Evolutionary conservation across 306 rosid genomes (phyloP).

Genomic region (Vigna trinervia): DNA sequence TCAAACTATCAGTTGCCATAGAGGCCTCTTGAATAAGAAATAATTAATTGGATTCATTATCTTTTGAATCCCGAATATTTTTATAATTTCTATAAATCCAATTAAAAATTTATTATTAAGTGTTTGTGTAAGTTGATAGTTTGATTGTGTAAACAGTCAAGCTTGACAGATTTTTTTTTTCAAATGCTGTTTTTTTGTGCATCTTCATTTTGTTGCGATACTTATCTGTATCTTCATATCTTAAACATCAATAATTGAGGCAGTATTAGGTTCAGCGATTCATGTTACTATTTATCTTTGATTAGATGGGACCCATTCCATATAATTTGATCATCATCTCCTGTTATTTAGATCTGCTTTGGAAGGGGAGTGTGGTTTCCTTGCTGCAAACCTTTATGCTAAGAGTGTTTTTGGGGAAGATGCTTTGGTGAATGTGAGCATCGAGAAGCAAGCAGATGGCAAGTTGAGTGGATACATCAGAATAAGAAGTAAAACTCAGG

Average conservation of each 20-base stretch:
- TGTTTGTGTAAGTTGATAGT: neutral
- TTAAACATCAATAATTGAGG: conserved; percentile 1
- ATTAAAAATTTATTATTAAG: neutral
- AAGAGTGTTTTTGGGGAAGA: conserved; percentile 99
- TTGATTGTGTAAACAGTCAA: neutral
- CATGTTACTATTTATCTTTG: conserved; percentile 11
- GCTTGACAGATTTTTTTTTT: neutral
- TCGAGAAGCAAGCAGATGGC: conserved; percentile 87
- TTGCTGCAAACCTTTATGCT: conserved; percentile 93
- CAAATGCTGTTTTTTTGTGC: conserved; percentile 4
- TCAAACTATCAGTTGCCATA: no score
- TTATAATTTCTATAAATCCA: no score
- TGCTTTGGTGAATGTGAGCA: conserved; percentile 93
- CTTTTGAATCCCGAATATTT: neutral
- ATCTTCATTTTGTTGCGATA: neutral
- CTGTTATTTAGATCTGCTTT: conserved; percentile 74
- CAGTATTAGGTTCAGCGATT: neutral
- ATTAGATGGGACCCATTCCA: conserved; percentile 1
- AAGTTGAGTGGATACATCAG: conserved; percentile 96
- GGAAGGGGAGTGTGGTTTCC: conserved; percentile 98
- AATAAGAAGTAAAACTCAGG: conserved; percentile 99
- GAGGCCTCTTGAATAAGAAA: no score
- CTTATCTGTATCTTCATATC: neutral
- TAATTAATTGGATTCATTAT: no score
- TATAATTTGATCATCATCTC: conserved; percentile 33